Base-by-base conservation (phyloP, 2,329 filamentous ascomycete genomes). In the Ilyonectria destructans region DNA sequence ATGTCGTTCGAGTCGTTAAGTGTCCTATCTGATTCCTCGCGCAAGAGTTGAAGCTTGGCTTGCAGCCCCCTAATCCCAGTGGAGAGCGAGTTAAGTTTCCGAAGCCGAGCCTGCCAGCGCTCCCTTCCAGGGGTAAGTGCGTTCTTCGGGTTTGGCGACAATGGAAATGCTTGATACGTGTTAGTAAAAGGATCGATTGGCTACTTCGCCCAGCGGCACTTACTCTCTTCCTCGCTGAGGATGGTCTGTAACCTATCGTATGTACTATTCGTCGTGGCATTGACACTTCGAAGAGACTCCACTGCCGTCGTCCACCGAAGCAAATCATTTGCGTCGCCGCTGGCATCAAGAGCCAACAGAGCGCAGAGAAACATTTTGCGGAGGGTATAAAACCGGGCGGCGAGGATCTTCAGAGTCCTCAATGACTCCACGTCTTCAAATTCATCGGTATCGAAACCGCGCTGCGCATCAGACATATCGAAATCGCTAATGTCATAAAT, bases 11-110 rank as follows among this genome's bases (percentile, higher is more conserved):
- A 90, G 74, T 92, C 90, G 75, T 97, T 93, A 31, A 97, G 82
- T 49, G 90, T 90, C 68, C 89, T 89, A 77, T 93, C 94, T 0
- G 95, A 97, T 80, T 98, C 95, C 80, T 99, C 96, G 57, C 94
- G 91, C 62, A 98, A 84, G 8, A 99, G 86, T 68, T 97, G 95
- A 84, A 99, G 90, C 81, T 98, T 99, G 40, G 96, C 96, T 81
- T 98, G 96, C 56, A 99, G 86, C 12, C 94, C 93, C 31, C 95
- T 91, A 69, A 98, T 97, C 17, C 95, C 95, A 62, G 95, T 93
- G 0, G 95, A 97, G 37, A 99, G 86, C 1, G 93, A 93, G 77
- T 93, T 94, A 48, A 99, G 89, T 78, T 97, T 96, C 68, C 94
- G 92, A 65, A 98, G 88, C 79, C 97, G 96, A 62, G 92, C 91